These are phyloP conservation scores for Ambrosia trifida DNA, from an alignment of 129 eudicot genomes.

Conservation along the genomic window DNA sequence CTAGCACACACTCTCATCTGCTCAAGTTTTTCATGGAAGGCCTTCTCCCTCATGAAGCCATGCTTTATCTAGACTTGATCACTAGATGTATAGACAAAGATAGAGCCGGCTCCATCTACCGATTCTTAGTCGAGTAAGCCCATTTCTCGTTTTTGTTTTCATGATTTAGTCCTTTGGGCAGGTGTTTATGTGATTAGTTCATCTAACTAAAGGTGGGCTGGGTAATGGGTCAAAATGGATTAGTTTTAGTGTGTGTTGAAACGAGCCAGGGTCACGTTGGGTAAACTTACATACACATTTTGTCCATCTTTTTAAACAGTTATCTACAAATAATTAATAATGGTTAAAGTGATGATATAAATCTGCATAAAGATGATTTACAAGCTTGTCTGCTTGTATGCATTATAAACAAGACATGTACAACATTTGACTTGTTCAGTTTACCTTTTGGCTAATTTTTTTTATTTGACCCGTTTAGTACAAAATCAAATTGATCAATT, in stretches of 20 bases:
- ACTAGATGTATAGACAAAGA: constrained; percentile 48
- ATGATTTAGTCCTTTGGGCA: background rate
- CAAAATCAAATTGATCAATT: background rate
- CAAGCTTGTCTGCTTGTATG: background rate
- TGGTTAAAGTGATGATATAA: background rate
- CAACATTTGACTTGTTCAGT: background rate
- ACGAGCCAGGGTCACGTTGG: background rate
- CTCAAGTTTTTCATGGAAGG: constrained; percentile 91
- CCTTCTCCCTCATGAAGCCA: constrained; percentile 78
- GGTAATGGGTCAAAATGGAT: background rate
- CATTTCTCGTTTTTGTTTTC: background rate
- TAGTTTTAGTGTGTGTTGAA: background rate
- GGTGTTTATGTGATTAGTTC: background rate
- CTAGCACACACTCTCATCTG: constrained; percentile 67
- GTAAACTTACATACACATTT: background rate
- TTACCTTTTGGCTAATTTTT: background rate
- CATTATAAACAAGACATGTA: background rate
- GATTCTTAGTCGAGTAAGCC: constrained; percentile 63
- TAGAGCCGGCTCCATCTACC: constrained; percentile 57
- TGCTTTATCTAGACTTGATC: constrained; percentile 73
- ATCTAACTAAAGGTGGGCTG: background rate
- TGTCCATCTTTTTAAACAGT: background rate
- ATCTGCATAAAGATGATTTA: background rate
- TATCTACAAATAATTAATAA: background rate
- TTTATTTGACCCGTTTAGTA: background rate